Evolutionary conservation across 73 alveolate genomes (phyloP), one percentile per base, ranked within the genome.

Genomic region (Loxodes magnus): DNA sequence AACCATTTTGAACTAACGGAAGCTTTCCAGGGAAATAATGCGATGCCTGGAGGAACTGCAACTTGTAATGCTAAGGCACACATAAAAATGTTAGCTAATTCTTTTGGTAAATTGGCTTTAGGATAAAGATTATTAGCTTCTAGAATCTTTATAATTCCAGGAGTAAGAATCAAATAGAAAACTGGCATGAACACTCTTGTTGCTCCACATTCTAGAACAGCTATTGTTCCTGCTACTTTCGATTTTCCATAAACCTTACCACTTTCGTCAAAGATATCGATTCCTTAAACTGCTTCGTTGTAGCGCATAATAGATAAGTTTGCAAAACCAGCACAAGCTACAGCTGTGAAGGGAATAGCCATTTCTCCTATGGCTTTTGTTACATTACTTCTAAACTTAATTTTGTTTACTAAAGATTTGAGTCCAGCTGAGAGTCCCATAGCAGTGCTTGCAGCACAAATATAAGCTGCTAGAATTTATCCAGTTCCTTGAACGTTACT

Each of bases 251-350:
- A 16, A 39, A 43, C 59, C 6, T 70, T 57, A 0, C 82, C 84
- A 5, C 63, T 62, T 31, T 61, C 66, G 43, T 77, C 84, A 29
- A 28, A 31, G n/a, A 77, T 36, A 36, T 26, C 63, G 36, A 77
- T 77, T 15, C 90, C 90, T 16, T 54, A 39, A 23, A 35, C 27
- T 25, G 55, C 30, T 31, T 77, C 90, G 54, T 69, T 57, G 50
- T 52, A 42, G 33, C 90, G 41, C 75, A 77, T 77, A 42, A 69
- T 44, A 37, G 44, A 28, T n/a, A 75, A 49, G 54, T 77, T 77
- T 16, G 43, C 28, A 66, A 65, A 77, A 0, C 84, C 84, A 15
- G 90, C 90, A 1, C 69, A 35, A 1, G 81, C 84, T 4, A 62
- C 82, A 1, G 90, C 90, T 3, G 74, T 26, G n/a, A 46, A 64